Evolutionary conservation across 164 flowering plant species (phyloP).

Genomic region (Echeveria elegans): DNA sequence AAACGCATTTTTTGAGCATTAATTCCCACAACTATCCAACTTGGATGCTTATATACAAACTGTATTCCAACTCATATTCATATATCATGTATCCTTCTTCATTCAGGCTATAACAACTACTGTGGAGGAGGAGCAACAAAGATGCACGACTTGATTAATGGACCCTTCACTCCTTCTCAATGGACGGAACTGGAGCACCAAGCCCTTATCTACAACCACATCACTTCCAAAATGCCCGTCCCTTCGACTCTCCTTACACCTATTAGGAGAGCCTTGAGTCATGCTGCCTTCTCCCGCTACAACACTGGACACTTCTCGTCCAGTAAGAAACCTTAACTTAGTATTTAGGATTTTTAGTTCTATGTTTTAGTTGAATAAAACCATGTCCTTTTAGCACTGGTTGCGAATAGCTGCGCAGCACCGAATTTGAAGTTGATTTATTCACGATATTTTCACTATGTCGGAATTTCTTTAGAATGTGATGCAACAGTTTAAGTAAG

Average conservation of each 20-base stretch:
- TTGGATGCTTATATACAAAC: too few species aligned
- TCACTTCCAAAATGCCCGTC: slow-evolving; percentile 59
- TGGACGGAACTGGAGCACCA: slow-evolving; percentile 93
- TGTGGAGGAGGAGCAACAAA: slow-evolving; percentile 16
- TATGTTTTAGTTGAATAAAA: background rate
- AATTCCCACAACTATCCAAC: too few species aligned
- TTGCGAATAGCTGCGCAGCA: background rate
- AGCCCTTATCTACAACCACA: slow-evolving; percentile 81
- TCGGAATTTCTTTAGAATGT: too few species aligned
- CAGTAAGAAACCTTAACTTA: background rate
- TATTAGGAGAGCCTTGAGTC: slow-evolving; percentile 52
- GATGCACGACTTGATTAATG: slow-evolving; percentile 47
- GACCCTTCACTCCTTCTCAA: slow-evolving; percentile 78
- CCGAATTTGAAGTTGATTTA: background rate
- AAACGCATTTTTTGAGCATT: too few species aligned
- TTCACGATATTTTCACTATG: too few species aligned
- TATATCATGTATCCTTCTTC: background rate
- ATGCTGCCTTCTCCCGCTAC: slow-evolving; percentile 41
- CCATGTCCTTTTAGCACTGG: background rate
- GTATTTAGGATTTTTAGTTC: background rate
- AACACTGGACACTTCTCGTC: slow-evolving; percentile 32
- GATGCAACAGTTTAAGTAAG: too few species aligned
- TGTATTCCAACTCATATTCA: too few species aligned
- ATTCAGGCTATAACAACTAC: background rate
- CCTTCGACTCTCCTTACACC: slow-evolving; percentile 73